Evolutionary conservation across 768 basidiomycete genomes (phyloP), one percentile per base, ranked within the genome.

Genomic region (Tricholomella constricta): DNA sequence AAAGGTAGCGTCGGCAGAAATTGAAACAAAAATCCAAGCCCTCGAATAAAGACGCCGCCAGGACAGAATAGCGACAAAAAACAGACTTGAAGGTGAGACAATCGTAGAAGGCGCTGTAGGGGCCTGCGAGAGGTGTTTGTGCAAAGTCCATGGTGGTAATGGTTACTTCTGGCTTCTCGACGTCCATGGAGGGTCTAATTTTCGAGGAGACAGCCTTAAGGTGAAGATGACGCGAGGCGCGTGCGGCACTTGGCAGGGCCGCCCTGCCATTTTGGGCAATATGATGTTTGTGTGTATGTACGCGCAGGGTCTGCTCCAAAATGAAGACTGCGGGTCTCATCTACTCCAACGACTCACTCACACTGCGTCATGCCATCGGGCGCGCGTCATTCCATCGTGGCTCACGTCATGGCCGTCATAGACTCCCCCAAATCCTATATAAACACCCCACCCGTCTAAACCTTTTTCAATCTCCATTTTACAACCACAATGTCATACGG

Each of bases 11-110:
- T n/a, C n/a, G n/a, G n/a, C n/a, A n/a, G n/a, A n/a, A n/a, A n/a
- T n/a, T n/a, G n/a, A n/a, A n/a, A n/a, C n/a, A n/a, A n/a, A n/a
- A n/a, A n/a, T n/a, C n/a, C n/a, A n/a, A n/a, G n/a, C n/a, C n/a
- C n/a, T n/a, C n/a, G n/a, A n/a, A n/a, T 69, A 57, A 80, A 72
- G 19, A 77, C 46, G 37, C 72, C 58, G 62, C 78, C 77, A n/a
- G n/a, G n/a, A n/a, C n/a, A n/a, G n/a, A n/a, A n/a, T n/a, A n/a
- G n/a, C n/a, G n/a, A n/a, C n/a, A n/a, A n/a, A n/a, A n/a, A n/a
- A n/a, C n/a, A n/a, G n/a, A n/a, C n/a, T n/a, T n/a, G n/a, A n/a
- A n/a, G 37, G 79, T 58, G 45, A 80, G 63, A 52, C 73, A 74
- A 45, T 73, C 72, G 58, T 78, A 79, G 60, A 59, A 65, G 6